Percentiles rank a stretch among this genome's conserved stretches.
Conservation (phyloP, 805 yeast species). For the Isabelozyma gotoi region DNA sequence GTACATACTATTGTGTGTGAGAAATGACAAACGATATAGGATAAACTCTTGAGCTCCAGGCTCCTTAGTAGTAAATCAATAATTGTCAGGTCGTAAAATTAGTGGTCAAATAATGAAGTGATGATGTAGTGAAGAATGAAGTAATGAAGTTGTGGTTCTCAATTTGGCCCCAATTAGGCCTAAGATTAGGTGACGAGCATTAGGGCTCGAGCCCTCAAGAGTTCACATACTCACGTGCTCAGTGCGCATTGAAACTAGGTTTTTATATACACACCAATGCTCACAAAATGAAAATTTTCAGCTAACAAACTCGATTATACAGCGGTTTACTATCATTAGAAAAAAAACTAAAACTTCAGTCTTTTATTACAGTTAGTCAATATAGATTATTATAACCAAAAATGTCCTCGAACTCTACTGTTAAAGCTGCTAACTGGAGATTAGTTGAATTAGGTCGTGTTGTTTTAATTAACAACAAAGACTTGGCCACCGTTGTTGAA, state of each 20-base stretch:
- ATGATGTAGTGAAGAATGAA: no score
- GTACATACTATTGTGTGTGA: slow-evolving; percentile 1
- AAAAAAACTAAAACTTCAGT: slow-evolving; percentile 1
- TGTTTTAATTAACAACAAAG: slow-evolving; percentile 81
- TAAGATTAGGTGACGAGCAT: not conserved
- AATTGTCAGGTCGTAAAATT: no score
- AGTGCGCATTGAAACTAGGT: not conserved
- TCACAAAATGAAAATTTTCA: not conserved
- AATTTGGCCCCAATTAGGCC: no score
- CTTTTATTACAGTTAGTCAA: slow-evolving; percentile 5
- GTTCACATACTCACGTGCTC: not conserved
- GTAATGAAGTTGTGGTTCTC: no score
- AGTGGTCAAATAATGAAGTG: no score
- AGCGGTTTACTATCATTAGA: not conserved
- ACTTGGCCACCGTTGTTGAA: slow-evolving; percentile 97
- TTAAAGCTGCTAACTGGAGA: slow-evolving; percentile 98
- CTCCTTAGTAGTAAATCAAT: no score
- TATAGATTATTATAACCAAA: slow-evolving; percentile 6
- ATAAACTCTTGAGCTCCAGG: no score
- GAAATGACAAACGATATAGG: no score
- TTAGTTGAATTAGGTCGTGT: slow-evolving; percentile 99
- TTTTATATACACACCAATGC: not conserved
- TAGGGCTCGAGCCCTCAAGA: not conserved
- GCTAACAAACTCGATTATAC: not conserved
- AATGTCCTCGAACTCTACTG: slow-evolving; percentile 53